Evolutionary conservation across 495 filamentous ascomycete genomes (phyloP), one percentile per base, ranked within the genome.

Genomic region (Usnea hakonensis): DNA sequence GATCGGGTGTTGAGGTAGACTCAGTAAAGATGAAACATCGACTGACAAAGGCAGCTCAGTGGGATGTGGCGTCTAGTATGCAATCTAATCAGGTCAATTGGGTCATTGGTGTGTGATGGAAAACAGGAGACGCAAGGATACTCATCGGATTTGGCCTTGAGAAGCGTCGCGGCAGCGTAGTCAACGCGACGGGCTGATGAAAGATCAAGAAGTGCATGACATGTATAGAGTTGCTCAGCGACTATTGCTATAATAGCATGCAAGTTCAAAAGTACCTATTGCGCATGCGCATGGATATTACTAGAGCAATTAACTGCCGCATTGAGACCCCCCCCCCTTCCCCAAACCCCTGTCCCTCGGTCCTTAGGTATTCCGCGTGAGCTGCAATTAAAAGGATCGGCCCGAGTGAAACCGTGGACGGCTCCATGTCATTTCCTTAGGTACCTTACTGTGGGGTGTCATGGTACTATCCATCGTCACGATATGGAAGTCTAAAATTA

Each of bases 391-490:
- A 2, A 61, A 50, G 59, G 59, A 28, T n/a, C 59, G 59, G 59
- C 50, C 59, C 59, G 59, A 17, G 9, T 16, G n/a, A 17, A 43
- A 36, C 59, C 59, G n/a, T 61, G 59, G 48, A 26, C 28, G 48
- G 48, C 28, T 32, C 13, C 23, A 36, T 36, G 28, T n/a, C 36
- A 9, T 14, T 26, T 23, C 13, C 33, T 37, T 26, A 2, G 44
- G 30, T 16, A 37, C 6, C 28, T 30, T 26, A 14, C 21, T 3
- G 11, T 54, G 44, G 58, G 44, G 30, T 41, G 19, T 17, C 36
- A 37, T 43, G 2, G 17, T 32, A 23, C 28, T 43, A 43, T n/a
- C 11, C 2, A 7, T 17, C 23, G 30, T 7, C 13, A 50, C 6
- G 11, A 50, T 28, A 14, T 13, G 23, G 26, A 30, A 17, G 10